Conservation (phyloP, 768 basidiomycete genomes). For the Auriscalpium orientale region DNA sequence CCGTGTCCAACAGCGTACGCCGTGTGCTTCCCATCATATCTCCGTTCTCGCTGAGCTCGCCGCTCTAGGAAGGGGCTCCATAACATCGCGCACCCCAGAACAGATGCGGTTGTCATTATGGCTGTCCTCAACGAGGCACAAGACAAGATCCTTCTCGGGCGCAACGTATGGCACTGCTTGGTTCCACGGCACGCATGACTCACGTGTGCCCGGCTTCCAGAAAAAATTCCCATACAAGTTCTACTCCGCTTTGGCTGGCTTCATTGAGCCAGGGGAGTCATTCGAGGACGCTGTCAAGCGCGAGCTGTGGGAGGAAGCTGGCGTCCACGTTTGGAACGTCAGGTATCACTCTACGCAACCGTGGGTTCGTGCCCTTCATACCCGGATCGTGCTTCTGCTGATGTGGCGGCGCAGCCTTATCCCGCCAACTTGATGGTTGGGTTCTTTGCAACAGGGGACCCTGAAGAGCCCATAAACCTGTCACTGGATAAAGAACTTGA, state of each 20-base stretch:
- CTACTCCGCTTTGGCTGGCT: constrained; percentile 90
- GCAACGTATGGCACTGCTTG: constrained; percentile 44
- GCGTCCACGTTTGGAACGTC: constrained; percentile 78
- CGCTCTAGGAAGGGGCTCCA: constrained; percentile 67
- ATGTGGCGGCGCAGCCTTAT: constrained; percentile 53
- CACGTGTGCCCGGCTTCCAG: constrained; percentile 24
- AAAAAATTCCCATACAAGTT: constrained; percentile 60
- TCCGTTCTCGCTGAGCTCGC: not conserved
- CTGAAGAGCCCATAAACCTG: constrained; percentile 62
- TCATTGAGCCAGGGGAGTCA: constrained; percentile 89
- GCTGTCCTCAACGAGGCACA: constrained; percentile 71
- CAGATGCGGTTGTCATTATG: constrained; percentile 90
- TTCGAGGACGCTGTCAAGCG: constrained; percentile 90
- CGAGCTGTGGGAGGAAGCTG: constrained; percentile 96
- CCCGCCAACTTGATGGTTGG: constrained; percentile 90
- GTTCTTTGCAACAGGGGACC: constrained; percentile 74
- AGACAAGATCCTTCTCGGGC: constrained; percentile 80
- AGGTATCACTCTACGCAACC: constrained; percentile 83
- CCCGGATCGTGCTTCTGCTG: not conserved
- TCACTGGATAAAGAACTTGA: constrained; percentile 96
- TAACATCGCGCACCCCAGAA: constrained; percentile 78
- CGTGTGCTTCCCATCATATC: too few relatives aligned
- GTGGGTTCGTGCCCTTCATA: constrained; percentile 45
- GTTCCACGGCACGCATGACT: too few relatives aligned
- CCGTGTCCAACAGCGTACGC: constrained; percentile 69